Percentiles rank a stretch among this genome's conserved stretches.
These are phyloP conservation scores for Mrakia frigida DNA, from an alignment of 768 basidiomycete species.

Conservation along the genomic window DNA sequence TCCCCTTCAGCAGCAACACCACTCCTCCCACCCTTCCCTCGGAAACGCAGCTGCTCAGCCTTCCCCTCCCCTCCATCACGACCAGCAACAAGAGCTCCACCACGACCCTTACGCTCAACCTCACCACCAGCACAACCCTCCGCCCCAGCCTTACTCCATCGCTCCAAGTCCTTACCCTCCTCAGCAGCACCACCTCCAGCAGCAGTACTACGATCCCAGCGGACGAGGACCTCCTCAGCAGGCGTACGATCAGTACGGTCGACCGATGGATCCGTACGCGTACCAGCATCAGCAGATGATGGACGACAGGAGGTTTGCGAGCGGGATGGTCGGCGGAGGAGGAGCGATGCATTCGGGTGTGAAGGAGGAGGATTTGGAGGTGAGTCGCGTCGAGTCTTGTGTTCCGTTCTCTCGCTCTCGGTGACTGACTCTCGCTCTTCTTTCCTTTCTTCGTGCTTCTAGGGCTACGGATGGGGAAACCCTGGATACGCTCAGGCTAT, in stretches of 20 bases:
- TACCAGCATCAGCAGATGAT: constrained; percentile 1
- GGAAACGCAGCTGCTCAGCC: too few species aligned
- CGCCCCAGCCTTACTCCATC: background rate
- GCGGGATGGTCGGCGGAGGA: constrained; percentile 7
- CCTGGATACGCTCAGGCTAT: too few species aligned
- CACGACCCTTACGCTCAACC: background rate
- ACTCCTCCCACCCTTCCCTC: too few species aligned
- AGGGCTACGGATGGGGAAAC: too few species aligned
- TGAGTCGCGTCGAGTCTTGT: background rate
- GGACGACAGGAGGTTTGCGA: background rate
- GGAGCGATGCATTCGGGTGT: background rate
- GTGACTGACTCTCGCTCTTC: too few species aligned
- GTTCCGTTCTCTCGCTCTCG: background rate
- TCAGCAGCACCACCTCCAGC: background rate
- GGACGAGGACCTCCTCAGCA: background rate
- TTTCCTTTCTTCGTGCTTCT: too few species aligned
- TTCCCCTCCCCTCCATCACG: background rate
- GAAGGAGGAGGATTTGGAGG: background rate
- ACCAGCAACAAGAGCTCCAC: background rate
- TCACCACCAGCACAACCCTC: background rate
- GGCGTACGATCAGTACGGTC: constrained; percentile 4
- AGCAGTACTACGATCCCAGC: constrained; percentile 1
- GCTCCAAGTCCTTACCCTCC: background rate
- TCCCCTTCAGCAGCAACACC: too few species aligned
- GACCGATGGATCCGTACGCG: constrained; percentile 3